Base-by-base conservation (phyloP, 2,329 filamentous ascomycete species). In the Exophiala alcalophila region DNA sequence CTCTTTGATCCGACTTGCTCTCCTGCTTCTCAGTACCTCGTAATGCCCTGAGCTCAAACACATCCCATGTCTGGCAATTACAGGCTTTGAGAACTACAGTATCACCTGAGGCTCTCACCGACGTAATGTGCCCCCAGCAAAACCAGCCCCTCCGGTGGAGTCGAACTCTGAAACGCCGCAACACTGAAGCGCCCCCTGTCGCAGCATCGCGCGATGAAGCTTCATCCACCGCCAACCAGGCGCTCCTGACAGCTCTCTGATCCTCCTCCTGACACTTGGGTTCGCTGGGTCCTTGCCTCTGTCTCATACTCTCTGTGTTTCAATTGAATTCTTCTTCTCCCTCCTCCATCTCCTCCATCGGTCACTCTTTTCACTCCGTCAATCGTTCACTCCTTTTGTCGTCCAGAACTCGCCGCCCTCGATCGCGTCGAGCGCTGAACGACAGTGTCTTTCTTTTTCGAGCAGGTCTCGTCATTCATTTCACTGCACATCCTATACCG, bases 401-500 rank as follows among this genome's bases (percentile, higher is more conserved):
- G 20, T 32, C 35, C 18, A 24, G 27, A 35, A 18, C 15, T 20
- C 15, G 29, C 25, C 31, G 40, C 24, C 28, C 36, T 40, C 32
- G 31, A 29, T 28, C 25, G 16, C 20, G 26, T 33, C 26, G 29
- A 27, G 29, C 21, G n/a, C n/a, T 45, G 38, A 34, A 44, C 47
- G 43, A 44, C 43, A 47, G 38, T 31, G 39, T 30, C 39, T 27
- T 32, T 36, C 29, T 34, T 42, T n/a, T n/a, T n/a, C 41, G 51
- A 54, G 51, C 51, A 47, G 51, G 51, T 42, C 51, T 54, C 51
- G 40, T 16, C 28, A 19, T 24, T 35, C 25, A 16, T 21, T 43
- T 41, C 32, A 31, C 12, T 24, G 15, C n/a, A 7, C 24, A 25
- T 25, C n/a, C 24, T n/a, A 7, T 15, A 10, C 19, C 12, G 18